Evolutionary conservation across 306 rosid species (phyloP), one percentile per base, ranked within the genome.

Genomic region (Betula pendula): DNA sequence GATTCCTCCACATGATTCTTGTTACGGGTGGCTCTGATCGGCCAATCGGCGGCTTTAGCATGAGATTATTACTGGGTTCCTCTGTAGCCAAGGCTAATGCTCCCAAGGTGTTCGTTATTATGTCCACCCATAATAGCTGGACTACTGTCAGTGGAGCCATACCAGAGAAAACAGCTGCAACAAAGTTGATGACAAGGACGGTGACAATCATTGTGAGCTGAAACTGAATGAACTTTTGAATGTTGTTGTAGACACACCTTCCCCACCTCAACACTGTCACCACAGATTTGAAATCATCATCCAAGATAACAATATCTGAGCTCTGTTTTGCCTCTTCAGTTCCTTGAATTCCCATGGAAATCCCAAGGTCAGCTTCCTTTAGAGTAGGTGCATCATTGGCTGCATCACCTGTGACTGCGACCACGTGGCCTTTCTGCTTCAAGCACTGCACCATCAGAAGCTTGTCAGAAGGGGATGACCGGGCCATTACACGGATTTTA

Each of bases 401-500:
- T 24, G 77, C 81, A 48, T 71, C 82, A 20, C 82, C 77, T 20
- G 82, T 78, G 24, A 78, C 82, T 72, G 82, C 82, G 22, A 78
- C 82, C 13, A 78, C 77, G 38, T 71, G 77, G 43, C 82, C 82
- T 48, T 59, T 55, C 17, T 63, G 53, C 72, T 78, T 78, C 82
- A 71, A 78, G 56, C 77, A 71, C 9, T 71, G 82, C n/a, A 78
- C 82, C 82, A 78, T 78, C 1, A 56, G 56, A 31, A 78, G 82
- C 56, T 71, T 79, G 67, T 79, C 82, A 22, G 72, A 50, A 6
- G 73, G 82, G 68, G 82, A 72, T 22, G 82, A 72, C 74, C 77
- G 25, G 13, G 73, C 82, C 78, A 79, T 79, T 47, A 79, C 82
- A 24, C 20, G 15, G 73, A 79, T 79, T 22, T 51, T 79, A 0